These are phyloP conservation scores for Geranium incanum DNA, from an alignment of 441 rosid genomes.

Conservation along the genomic window DNA sequence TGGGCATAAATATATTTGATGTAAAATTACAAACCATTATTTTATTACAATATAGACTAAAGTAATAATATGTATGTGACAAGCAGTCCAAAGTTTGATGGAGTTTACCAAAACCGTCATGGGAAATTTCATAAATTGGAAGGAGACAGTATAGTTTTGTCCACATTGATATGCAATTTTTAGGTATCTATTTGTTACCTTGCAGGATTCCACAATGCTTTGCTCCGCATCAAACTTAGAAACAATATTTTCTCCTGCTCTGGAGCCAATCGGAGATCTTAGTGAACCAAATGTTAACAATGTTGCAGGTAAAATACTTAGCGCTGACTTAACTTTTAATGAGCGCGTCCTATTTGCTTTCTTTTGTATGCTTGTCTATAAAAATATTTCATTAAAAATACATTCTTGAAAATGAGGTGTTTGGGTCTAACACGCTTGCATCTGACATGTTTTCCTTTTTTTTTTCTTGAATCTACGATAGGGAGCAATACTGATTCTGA, in stretches of 20 bases:
- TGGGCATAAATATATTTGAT: no score
- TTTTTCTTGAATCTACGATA: constrained; percentile 19
- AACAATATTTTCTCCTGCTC: constrained; percentile 57
- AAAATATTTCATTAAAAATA: no score
- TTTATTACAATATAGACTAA: not conserved
- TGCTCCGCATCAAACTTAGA: constrained; percentile 35
- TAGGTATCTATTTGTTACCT: constrained; percentile 10
- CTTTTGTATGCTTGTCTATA: no score
- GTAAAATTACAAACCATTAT: not conserved
- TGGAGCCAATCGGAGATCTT: constrained; percentile 38
- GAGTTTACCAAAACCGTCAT: no score
- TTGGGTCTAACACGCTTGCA: not conserved
- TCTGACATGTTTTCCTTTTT: constrained; percentile 4
- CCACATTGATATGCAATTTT: no score
- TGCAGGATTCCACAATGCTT: constrained; percentile 38
- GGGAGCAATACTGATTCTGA: constrained; percentile 38
- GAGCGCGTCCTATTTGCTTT: no score
- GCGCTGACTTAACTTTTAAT: not conserved
- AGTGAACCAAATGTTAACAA: constrained; percentile 28
- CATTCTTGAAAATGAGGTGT: no score
- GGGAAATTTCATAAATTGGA: no score
- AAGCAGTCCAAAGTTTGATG: no score
- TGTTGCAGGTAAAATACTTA: constrained; percentile 31
- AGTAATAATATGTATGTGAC: no score
- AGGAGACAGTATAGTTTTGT: no score